These are phyloP conservation scores for Capronia epimyces DNA, from an alignment of 2,329 filamentous ascomycete genomes.

Conservation along the genomic window DNA sequence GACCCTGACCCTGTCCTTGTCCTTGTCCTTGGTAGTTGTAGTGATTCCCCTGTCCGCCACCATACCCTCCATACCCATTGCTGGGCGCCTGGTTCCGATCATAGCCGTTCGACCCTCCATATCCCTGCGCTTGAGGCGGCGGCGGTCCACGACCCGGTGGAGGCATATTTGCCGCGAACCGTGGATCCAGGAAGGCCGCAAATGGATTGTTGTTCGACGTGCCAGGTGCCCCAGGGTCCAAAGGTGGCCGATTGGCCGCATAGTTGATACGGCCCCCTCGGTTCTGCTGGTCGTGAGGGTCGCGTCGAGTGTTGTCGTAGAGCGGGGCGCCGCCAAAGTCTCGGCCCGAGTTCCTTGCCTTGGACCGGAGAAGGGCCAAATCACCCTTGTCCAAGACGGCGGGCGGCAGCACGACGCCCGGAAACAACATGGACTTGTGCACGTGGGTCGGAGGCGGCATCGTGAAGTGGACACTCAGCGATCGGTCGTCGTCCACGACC, in stretches of 20 bases:
- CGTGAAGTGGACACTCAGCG: conserved; percentile 81
- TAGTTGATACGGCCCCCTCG: conserved; percentile 50
- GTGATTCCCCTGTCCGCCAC: conserved; percentile 26
- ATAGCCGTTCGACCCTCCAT: conserved; percentile 30
- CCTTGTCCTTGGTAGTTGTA: conserved; percentile 30
- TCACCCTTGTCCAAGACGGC: conserved; percentile 71
- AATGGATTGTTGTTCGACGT: conserved; percentile 39
- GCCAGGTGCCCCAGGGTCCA: conserved; percentile 14
- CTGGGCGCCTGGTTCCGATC: conserved; percentile 12
- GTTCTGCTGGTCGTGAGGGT: conserved; percentile 26
- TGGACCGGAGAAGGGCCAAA: conserved; percentile 64
- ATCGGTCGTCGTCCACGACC: conserved; percentile 75
- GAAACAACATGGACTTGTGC: conserved; percentile 92
- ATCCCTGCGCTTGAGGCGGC: conserved; percentile 29
- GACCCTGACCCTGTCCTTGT: conserved; percentile 24
- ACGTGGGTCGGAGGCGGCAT: conserved; percentile 66
- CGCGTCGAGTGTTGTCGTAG: conserved; percentile 40
- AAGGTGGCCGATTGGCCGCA: conserved; percentile 33
- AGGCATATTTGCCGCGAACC: conserved; percentile 36
- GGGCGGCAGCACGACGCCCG: conserved; percentile 68
- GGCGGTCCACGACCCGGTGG: conserved; percentile 37
- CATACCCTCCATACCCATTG: conserved; percentile 11
- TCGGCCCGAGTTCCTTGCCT: conserved; percentile 61
- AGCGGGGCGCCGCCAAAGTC: conserved; percentile 64
- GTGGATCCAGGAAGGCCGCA: conserved; percentile 44